Conservation (phyloP, 1,284 basidiomycete genomes). For the Heimioporus punctisporus region DNA sequence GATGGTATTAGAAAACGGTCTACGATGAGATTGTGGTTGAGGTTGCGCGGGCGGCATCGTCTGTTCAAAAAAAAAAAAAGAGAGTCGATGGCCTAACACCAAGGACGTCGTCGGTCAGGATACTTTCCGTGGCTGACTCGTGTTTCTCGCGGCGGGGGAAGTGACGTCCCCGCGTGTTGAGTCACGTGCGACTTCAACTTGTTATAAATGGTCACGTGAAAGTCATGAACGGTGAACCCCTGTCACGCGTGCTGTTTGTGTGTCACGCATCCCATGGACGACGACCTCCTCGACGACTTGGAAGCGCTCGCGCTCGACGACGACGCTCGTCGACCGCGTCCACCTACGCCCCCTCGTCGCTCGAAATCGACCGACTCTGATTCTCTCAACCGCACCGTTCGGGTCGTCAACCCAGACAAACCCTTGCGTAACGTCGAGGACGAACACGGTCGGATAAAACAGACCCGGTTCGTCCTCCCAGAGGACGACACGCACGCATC, state of each 20-base stretch:
- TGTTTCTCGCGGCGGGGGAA: too few species aligned
- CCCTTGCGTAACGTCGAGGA: too few species aligned
- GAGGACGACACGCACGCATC: too few species aligned
- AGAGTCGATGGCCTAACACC: conserved; percentile 36
- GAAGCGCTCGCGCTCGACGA: background rate
- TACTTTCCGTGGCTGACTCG: too few species aligned
- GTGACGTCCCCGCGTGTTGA: conserved; percentile 30
- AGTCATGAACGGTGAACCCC: conserved; percentile 18
- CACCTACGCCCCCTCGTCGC: conserved; percentile 13
- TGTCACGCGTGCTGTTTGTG: conserved; percentile 1
- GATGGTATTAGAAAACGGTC: conserved; percentile 28
- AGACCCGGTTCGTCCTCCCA: too few species aligned
- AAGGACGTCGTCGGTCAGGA: too few species aligned
- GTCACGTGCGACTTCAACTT: conserved; percentile 34
- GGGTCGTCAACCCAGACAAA: too few species aligned
- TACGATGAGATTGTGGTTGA: conserved; percentile 20
- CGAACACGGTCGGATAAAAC: too few species aligned
- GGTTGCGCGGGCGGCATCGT: conserved; percentile 14
- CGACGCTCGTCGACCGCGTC: conserved; percentile 4
- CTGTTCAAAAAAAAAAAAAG: too few species aligned
- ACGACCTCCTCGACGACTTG: background rate
- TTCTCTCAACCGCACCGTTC: too few species aligned
- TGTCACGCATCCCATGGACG: conserved; percentile 2
- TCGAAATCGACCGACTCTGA: too few species aligned
- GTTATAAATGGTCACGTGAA: conserved; percentile 21